Base-by-base conservation (phyloP, 495 filamentous ascomycete genomes). In the Daldinia vernicosa region DNA sequence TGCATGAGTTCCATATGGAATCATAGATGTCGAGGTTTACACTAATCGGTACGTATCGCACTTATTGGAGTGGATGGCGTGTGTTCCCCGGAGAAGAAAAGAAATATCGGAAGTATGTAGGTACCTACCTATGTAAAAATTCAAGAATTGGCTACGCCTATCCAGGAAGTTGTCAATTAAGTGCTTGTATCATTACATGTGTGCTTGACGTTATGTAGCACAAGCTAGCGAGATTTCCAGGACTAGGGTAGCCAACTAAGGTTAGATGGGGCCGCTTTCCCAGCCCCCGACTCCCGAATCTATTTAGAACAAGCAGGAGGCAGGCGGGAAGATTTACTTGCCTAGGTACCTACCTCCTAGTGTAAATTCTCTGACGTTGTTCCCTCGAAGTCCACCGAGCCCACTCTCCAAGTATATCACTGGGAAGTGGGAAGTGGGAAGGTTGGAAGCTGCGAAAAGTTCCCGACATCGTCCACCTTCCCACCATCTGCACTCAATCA, bases 351-450 rank as follows among this genome's bases (percentile, higher is more conserved):
- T n/a, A n/a, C n/a, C n/a, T n/a, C n/a, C n/a, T n/a, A n/a, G n/a
- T n/a, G n/a, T 4, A 33, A 33, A 17, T 69, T 35, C 52, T 71
- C 69, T 71, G 69, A 71, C 63, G 69, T 67, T 72, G 60, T 56
- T 72, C 63, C 54, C 69, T 67, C 64, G 54, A 67, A 59, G 53
- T 52, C 52, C 62, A 53, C 45, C 64, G 39, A 59, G 35, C 39
- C 40, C 35, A 59, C 15, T 57, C n/a, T 17, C n/a, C n/a, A n/a
- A 5, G 32, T 8, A 3, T 35, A 17, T 47, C 24, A 33, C 27
- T 55, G 15, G n/a, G 14, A 4, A 32, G 9, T 28, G 22, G 0
- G 24, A 45, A 58, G 40, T 27, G 26, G 24, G 56, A 59, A 39
- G 17, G n/a, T 39, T 11, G 14, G 53, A 24, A 57, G 19, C 33